Evolutionary conservation across 805 yeast species (phyloP).

Genomic region (Yarrowia alimentaria): DNA sequence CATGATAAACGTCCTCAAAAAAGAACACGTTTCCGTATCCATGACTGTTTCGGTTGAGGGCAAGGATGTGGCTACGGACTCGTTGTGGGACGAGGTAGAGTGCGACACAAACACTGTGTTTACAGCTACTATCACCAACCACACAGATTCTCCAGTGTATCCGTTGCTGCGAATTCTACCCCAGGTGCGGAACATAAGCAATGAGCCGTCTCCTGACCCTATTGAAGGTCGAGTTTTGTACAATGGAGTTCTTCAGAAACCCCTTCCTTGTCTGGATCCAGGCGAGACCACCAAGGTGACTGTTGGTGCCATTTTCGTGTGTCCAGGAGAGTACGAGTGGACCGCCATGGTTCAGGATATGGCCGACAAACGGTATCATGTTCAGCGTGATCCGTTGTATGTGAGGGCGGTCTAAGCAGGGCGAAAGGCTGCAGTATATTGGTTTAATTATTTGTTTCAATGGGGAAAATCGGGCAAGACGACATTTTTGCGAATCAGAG

Average conservation of each 20-base stretch:
- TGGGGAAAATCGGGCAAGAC: too few relatives aligned
- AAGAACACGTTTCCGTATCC: conserved; percentile 28
- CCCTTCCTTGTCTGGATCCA: conserved; percentile 47
- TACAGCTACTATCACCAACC: conserved; percentile 51
- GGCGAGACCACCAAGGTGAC: conserved; percentile 46
- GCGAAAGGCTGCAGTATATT: too few relatives aligned
- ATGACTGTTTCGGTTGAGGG: conserved; percentile 39
- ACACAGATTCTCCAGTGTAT: too few relatives aligned
- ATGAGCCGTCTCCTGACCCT: conserved; percentile 31
- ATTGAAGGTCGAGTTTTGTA: conserved; percentile 60
- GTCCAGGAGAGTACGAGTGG: conserved; percentile 81
- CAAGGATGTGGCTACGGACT: conserved; percentile 32
- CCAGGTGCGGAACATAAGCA: too few relatives aligned
- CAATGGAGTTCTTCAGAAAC: conserved; percentile 70
- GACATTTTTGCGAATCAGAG: too few relatives aligned
- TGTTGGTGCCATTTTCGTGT: conserved; percentile 63
- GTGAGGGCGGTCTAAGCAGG: conserved; percentile 12
- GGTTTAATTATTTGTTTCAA: too few relatives aligned
- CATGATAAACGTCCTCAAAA: conserved; percentile 54
- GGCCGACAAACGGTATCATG: conserved; percentile 32
- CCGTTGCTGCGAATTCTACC: conserved; percentile 10
- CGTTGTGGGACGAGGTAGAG: conserved; percentile 7
- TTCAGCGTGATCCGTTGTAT: conserved; percentile 32
- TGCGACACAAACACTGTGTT: conserved; percentile 47
- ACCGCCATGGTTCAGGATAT: conserved; percentile 58